Base-by-base conservation (phyloP, 495 filamentous ascomycete species). In the Daldinia loculata region DNA sequence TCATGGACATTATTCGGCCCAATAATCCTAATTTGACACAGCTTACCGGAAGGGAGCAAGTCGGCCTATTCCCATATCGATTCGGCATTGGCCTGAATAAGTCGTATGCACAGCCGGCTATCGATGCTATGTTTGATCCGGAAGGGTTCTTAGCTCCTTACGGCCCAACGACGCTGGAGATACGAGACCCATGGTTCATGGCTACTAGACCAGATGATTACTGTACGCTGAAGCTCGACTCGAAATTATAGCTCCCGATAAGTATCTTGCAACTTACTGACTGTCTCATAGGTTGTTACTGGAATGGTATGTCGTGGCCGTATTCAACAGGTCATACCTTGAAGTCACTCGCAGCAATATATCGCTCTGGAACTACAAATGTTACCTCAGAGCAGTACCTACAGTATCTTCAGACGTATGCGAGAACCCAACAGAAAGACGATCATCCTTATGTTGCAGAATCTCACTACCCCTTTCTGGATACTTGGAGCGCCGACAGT, bases 231-330 rank as follows among this genome's bases (percentile, higher is more conserved):
- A 7, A 5, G 9, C 11, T 26, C 11, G 11, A 9, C n/a, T n/a
- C 29, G 7, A 39, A 14, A 15, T 15, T 57, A 24, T 36, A 26
- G 11, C 22, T 4, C 52, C 27, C 2, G 9, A 19, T 14, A 26
- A n/a, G 30, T 7, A 4, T 55, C n/a, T 30, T 48, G 4, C 15
- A 53, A 45, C 27, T 58, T 48, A 30, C 50, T 72, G 8, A 72
- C 56, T n/a, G 6, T 4, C 24, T 27, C 52, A 9, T 59, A 77
- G 75, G 75, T 14, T 84, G 82, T 55, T 76, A 75, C 52, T 83
- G 82, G 82, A 80, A 83, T 56, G 82, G 82, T 17, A 81, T 81
- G 72, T 82, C 80, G 22, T 84, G 82, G 82, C 82, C 82, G 15
- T 84, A 80, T 63, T 78, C 76, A 2, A 84, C 82, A 17, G 65